Conservation (phyloP, 2,329 filamentous ascomycete species). For the Fonsecaea pedrosoi region DNA sequence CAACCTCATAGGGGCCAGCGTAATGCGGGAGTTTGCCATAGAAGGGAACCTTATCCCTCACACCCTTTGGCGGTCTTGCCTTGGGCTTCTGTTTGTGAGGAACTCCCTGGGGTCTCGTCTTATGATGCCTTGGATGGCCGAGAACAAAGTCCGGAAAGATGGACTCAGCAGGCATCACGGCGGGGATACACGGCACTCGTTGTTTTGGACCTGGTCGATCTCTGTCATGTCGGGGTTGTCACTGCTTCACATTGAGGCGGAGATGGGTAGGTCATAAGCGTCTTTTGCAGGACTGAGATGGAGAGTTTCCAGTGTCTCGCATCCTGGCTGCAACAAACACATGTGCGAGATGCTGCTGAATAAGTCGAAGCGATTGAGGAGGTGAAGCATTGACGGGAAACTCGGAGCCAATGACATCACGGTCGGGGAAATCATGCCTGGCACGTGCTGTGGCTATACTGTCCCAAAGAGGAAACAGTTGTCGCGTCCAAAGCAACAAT, state of each 20-base stretch:
- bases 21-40: constrained; percentile 57
- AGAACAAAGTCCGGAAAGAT: constrained; percentile 37
- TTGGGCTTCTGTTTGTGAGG: constrained; percentile 47
- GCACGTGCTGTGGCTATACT: not conserved
- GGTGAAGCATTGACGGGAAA: not conserved
- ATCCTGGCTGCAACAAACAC: not conserved
- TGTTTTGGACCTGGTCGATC: not conserved
- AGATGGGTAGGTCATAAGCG: not conserved
- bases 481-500: not conserved
- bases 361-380: not conserved
- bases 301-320: not conserved
- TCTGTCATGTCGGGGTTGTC: not conserved
- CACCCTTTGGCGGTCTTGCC: constrained; percentile 52
- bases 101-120: constrained; percentile 20
- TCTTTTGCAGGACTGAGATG: not conserved
- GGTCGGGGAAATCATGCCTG: not conserved
- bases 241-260: not conserved
- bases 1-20: constrained; percentile 60
- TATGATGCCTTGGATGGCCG: constrained; percentile 31
- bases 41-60: constrained; percentile 58
- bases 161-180: constrained; percentile 13
- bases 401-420: constrained; percentile 4
- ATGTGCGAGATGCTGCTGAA: not conserved
- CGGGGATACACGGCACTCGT: not conserved
- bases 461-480: not conserved